phyloP scores from a whole-genome alignment of 1,139 yeast species.

The Pichia sp. region DNA sequence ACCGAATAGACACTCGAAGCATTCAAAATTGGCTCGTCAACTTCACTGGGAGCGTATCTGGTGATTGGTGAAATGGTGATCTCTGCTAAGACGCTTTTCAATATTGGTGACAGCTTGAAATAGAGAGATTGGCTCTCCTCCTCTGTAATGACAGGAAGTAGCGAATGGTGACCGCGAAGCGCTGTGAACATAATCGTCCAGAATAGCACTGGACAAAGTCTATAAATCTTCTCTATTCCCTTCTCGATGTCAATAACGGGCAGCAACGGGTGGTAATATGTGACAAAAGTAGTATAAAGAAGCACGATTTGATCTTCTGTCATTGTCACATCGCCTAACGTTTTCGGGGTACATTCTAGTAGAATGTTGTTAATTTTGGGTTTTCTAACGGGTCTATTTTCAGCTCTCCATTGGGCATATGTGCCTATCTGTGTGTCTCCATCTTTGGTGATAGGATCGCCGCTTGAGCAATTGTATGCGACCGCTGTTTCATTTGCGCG shows the following conservation, averaged over 20 bases:
- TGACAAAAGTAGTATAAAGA: constrained; percentile 65
- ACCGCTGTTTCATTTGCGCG: neutral
- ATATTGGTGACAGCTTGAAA: constrained; percentile 55
- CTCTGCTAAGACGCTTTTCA: constrained; percentile 75
- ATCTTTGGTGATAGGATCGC: neutral
- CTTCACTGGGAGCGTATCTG: constrained; percentile 58
- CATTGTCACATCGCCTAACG: constrained; percentile 59
- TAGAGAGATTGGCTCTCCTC: constrained; percentile 33
- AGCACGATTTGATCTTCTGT: constrained; percentile 52
- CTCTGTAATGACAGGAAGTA: constrained; percentile 24
- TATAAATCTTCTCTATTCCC: constrained; percentile 77
- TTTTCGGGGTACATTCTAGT: constrained; percentile 50
- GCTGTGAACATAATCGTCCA: constrained; percentile 93
- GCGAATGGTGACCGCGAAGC: constrained; percentile 44
- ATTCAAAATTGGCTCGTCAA: constrained; percentile 73
- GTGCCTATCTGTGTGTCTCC: neutral
- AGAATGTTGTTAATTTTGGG: constrained; percentile 10
- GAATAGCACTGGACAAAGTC: constrained; percentile 78
- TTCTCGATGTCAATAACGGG: constrained; percentile 78
- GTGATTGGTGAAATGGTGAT: constrained; percentile 88
- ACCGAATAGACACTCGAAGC: constrained; percentile 93
- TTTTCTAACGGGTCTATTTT: constrained; percentile 16
- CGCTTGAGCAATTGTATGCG: neutral
- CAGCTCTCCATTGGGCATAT: constrained; percentile 4
- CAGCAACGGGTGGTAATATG: constrained; percentile 70